Percentiles rank a stretch among this genome's conserved stretches.
These are phyloP conservation scores for Russula dissimulans DNA, from an alignment of 768 basidiomycete species.

Conservation along the genomic window DNA sequence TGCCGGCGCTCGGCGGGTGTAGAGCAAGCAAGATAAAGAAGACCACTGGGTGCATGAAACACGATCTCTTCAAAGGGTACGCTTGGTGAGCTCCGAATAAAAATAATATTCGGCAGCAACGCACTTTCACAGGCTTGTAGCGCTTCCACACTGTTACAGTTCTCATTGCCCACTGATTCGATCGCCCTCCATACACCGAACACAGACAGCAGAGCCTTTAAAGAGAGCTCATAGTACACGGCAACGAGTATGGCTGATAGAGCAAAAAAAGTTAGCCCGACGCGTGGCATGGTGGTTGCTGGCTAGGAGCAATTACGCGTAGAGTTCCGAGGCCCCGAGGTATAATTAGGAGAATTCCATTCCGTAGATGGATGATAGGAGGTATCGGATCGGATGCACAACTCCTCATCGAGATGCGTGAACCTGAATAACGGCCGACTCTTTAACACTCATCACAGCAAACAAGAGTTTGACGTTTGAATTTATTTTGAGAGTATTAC, in stretches of 20 bases:
- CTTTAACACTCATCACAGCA: not conserved
- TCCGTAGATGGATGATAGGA: no score
- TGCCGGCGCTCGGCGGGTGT: conserved; percentile 35
- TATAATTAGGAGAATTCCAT: no score
- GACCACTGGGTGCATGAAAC: conserved; percentile 46
- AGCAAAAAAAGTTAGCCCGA: conserved; percentile 14
- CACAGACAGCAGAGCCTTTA: conserved; percentile 36
- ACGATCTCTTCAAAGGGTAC: conserved; percentile 37
- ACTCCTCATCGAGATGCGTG: no score
- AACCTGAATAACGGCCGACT: not conserved
- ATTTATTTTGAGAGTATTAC: conserved; percentile 19
- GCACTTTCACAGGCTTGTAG: conserved; percentile 62
- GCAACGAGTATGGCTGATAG: conserved; percentile 34
- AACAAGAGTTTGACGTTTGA: not conserved
- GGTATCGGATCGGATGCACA: no score
- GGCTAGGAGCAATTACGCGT: not conserved
- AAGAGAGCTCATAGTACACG: conserved; percentile 38
- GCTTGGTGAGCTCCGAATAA: not conserved
- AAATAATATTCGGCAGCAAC: conserved; percentile 17
- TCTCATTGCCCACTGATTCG: conserved; percentile 36
- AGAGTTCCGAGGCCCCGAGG: no score
- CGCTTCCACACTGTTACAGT: conserved; percentile 43
- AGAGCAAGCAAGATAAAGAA: conserved; percentile 58
- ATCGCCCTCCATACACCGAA: conserved; percentile 38
- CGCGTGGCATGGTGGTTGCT: conserved; percentile 2